Evolutionary conservation across 192 early-diverging fungal species (phyloP).

Genomic region (Podila verticillata): DNA sequence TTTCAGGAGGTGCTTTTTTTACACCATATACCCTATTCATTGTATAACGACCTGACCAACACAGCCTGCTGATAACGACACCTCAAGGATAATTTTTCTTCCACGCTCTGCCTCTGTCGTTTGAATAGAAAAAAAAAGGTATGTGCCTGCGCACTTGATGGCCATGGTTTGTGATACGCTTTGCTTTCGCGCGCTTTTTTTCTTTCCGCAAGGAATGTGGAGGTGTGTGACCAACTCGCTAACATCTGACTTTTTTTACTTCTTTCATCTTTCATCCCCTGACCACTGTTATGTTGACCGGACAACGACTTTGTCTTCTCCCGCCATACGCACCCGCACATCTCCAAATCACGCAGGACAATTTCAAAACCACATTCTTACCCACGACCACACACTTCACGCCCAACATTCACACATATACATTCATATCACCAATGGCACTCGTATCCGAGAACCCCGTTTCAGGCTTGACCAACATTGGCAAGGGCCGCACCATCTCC

Average conservation of each 20-base stretch:
- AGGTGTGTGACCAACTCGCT: neutral
- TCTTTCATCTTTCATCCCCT: neutral
- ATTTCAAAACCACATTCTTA: neutral
- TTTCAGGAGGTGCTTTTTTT: too few relatives aligned
- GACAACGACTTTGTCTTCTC: neutral
- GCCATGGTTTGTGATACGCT: too few relatives aligned
- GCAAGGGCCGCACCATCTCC: slow-evolving; percentile 36
- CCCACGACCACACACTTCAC: neutral
- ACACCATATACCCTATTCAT: too few relatives aligned
- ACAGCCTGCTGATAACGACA: too few relatives aligned
- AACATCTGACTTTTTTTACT: slow-evolving; percentile 5
- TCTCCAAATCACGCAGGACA: neutral
- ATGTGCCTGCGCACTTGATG: too few relatives aligned
- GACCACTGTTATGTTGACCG: neutral
- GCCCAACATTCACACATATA: neutral
- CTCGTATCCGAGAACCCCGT: slow-evolving; percentile 15
- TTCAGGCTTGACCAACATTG: slow-evolving; percentile 8
- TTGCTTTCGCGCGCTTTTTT: neutral
- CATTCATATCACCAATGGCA: slow-evolving; percentile 8
- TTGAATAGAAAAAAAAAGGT: too few relatives aligned
- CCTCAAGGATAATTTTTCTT: too few relatives aligned
- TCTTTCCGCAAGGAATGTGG: too few relatives aligned
- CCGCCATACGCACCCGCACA: neutral
- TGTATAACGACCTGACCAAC: too few relatives aligned
- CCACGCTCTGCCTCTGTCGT: neutral